These are phyloP conservation scores for Mycosphaerella sp. DNA, from an alignment of 2,329 filamentous ascomycete genomes.

Conservation along the genomic window DNA sequence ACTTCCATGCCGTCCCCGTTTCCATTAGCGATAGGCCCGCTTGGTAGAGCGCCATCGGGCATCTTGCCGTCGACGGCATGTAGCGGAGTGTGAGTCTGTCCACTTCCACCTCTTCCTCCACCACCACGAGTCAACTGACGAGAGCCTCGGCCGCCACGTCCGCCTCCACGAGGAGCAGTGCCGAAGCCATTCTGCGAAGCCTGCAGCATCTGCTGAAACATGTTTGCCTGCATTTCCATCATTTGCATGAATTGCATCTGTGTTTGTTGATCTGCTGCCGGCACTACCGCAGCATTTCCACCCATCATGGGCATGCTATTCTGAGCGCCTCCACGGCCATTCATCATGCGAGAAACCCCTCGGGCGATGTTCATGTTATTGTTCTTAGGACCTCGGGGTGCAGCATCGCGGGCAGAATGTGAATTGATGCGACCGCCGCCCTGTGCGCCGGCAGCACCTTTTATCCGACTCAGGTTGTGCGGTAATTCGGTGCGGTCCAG, in stretches of 20 bases:
- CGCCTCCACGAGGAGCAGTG: constrained; percentile 43
- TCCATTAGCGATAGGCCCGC: constrained; percentile 25
- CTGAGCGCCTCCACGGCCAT: constrained; percentile 22
- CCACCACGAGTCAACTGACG: constrained; percentile 13
- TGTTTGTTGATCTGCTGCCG: constrained; percentile 57
- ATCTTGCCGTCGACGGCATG: constrained; percentile 24
- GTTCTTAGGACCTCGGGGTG: constrained; percentile 58
- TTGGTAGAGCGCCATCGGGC: constrained; percentile 19
- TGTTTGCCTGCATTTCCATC: constrained; percentile 63
- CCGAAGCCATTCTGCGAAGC: constrained; percentile 17
- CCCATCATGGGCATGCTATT: constrained; percentile 30
- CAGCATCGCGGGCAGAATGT: constrained; percentile 58
- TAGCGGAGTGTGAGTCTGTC: constrained; percentile 7
- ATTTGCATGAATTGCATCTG: constrained; percentile 65
- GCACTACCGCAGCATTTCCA: constrained; percentile 23
- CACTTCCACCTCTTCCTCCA: constrained; percentile 14
- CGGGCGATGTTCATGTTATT: constrained; percentile 44
- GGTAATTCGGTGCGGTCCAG: constrained; percentile 76
- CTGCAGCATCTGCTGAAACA: constrained; percentile 65
- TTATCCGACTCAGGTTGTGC: constrained; percentile 64
- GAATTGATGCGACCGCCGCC: constrained; percentile 70
- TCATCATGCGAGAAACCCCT: constrained; percentile 37
- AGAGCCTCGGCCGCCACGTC: constrained; percentile 13
- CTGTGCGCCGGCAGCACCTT: constrained; percentile 52
- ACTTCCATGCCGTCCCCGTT: constrained; percentile 51